phyloP scores from a whole-genome alignment of 306 rosid genomes.

The Ochetophila trinervis region DNA sequence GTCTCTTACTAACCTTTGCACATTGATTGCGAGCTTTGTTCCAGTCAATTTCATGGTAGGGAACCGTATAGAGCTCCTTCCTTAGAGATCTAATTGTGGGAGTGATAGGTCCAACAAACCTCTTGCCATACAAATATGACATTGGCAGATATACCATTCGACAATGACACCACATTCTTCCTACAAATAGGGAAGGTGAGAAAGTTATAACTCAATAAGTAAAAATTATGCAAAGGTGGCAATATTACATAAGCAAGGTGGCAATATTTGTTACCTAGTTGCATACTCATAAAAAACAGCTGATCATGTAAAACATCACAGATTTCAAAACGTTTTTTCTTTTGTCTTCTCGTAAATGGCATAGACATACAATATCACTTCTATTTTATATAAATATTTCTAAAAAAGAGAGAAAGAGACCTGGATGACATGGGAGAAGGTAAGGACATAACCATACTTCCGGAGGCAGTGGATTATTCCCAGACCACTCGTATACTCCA shows the following conservation, averaged over 20 bases:
- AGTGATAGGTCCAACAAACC: constrained; percentile 87
- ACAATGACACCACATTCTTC: constrained; percentile 99
- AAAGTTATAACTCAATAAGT: not conserved
- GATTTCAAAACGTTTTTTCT: no score
- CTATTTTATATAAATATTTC: not conserved
- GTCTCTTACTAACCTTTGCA: constrained; percentile 64
- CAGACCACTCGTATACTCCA: constrained; percentile 89
- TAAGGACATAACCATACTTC: constrained; percentile 92
- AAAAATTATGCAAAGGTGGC: no score
- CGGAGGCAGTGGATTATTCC: constrained; percentile 91
- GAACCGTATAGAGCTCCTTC: constrained; percentile 62
- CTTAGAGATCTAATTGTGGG: constrained; percentile 69
- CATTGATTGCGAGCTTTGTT: constrained; percentile 68
- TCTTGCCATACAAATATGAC: constrained; percentile 88
- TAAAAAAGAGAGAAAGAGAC: constrained; percentile 35
- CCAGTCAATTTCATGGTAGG: constrained; percentile 88
- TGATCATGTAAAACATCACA: no score
- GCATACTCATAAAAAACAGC: no score
- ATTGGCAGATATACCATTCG: constrained; percentile 93
- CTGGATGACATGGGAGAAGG: constrained; percentile 80
- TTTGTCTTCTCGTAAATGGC: no score
- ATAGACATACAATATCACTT: not conserved
- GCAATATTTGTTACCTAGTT: no score
- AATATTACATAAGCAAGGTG: no score
- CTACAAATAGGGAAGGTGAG: constrained; percentile 40